Evolutionary conservation across 768 basidiomycete genomes (phyloP).

Genomic region (Rossbeevera mucosa): DNA sequence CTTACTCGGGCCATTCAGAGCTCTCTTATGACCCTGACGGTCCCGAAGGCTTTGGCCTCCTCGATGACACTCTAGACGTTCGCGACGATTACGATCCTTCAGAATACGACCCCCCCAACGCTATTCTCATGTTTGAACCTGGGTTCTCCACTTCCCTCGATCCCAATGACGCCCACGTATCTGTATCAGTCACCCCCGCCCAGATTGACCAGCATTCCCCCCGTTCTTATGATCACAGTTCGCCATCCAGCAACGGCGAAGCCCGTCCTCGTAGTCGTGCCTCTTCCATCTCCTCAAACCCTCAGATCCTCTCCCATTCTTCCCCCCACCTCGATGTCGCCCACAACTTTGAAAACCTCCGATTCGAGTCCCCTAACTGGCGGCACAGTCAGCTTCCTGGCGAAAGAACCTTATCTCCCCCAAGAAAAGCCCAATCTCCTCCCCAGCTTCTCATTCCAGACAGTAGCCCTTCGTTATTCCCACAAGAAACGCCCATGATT

Average conservation of each 20-base stretch:
- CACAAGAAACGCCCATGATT: constrained; percentile 48
- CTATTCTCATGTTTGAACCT: constrained; percentile 56
- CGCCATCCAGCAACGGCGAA: constrained; percentile 57
- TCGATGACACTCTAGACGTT: constrained; percentile 41
- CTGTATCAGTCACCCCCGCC: constrained; percentile 37
- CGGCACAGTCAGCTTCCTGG: constrained; percentile 42
- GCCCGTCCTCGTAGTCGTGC: constrained; percentile 54
- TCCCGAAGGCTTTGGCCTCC: constrained; percentile 44
- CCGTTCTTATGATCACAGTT: constrained; percentile 55
- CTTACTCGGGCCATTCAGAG: constrained; percentile 67
- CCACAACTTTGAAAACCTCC: constrained; percentile 54
- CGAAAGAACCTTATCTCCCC: constrained; percentile 36
- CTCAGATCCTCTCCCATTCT: constrained; percentile 36
- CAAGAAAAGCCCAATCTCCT: constrained; percentile 61
- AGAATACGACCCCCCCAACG: constrained; percentile 62
- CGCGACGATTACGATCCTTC: constrained; percentile 64
- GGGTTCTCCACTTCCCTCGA: constrained; percentile 39
- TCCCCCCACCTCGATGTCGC: constrained; percentile 59
- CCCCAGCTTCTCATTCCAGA: constrained; percentile 58
- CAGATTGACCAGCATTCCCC: constrained; percentile 35
- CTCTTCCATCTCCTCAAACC: constrained; percentile 64
- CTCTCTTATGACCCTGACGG: constrained; percentile 50
- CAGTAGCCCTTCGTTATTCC: constrained; percentile 37
- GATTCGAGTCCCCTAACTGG: constrained; percentile 65
- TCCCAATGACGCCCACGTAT: constrained; percentile 29